Evolutionary conservation across 176 grass and related monocot species (phyloP), one percentile per base, ranked within the genome.

Genomic region (Cenchrus americanus): DNA sequence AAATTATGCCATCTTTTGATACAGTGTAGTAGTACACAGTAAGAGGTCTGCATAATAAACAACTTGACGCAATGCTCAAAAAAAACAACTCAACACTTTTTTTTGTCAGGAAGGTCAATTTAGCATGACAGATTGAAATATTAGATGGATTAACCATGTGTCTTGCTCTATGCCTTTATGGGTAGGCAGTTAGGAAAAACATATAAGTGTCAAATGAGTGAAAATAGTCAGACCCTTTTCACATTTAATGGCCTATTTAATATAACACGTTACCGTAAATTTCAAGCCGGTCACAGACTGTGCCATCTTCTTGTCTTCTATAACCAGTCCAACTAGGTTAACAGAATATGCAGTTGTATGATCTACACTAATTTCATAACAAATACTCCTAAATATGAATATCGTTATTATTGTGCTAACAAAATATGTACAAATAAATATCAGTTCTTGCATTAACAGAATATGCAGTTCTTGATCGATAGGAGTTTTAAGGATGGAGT

Each of bases 261-360:
- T 42, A 52, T 34, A 34, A 47, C 76, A 50, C 22, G 27, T 57
- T 66, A 74, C 1, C 63, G 4, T 37, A 37, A 63, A 44, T 44
- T 44, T 44, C 66, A 69, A 69, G 40, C 66, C 75, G 66, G 40
- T 58, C 70, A 67, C 66, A 71, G 62, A 50, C 1, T 67, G 10
- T 22, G 49, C 24, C 42, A 67, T 42, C 77, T 23, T 64, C 19
- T 65, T 88, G 51, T 30, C 74, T 24, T 89, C n/a, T 30, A 52
- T 42, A 53, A 73, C 27, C 7, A 69, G 53, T 75, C 30, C 42
- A 78, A 67, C n/a, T 17, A 82, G 43, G 47, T 40, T 63, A 62
- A 54, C 12, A 30, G 42, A 62, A 77, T 59, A 62, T 77, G 63
- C 37, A 52, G n/a, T 30, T 68, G 34, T 37, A 57, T 77, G 75